Evolutionary conservation across 2,329 filamentous ascomycete species (phyloP), one percentile per base, ranked within the genome.

Genomic region (Fusarium sp.): DNA sequence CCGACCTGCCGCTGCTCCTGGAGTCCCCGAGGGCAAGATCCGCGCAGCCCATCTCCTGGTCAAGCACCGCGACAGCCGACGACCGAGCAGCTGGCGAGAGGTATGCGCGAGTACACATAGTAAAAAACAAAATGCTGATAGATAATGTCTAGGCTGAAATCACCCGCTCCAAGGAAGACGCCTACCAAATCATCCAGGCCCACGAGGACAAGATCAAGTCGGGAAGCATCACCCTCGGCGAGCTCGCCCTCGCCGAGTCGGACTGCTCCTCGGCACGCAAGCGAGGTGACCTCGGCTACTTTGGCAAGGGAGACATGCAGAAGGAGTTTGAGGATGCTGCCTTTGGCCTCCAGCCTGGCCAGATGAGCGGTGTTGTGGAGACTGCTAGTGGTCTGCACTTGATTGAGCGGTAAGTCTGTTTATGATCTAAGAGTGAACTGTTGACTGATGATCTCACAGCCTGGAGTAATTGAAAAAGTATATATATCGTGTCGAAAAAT

Each of bases 271-370:
- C 93, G 74, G 94, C 96, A 29, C 89, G 93, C 74, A 99, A 98
- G 86, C 89, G 90, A 72, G 96, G 96, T 62, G 96, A 99, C 79
- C 83, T 99, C 83, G 96, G 96, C 18, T 97, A 94, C 81, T 99
- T 99, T 80, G 94, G 93, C 61, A 90, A 87, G 75, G 93, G 93
- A 27, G 95, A 98, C 76, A 99, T 99, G 96, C 96, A 99, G 80
- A 95, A 94, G 83, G 95, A 97, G 81, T 99, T 99, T 77, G 96
- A 99, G 82, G 93, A 97, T 61, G 94, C 94, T 4, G 91, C 96
- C 1, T 99, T 99, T 82, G 90, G 87, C n/a, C 85, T 99, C 60
- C 87, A 94, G 80, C 90, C 91, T 2, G 94, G 93, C 33, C 88
- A 97, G 81, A 89, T 98, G 76, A 97, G 94, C 81, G 85, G 87